Base-by-base conservation (phyloP, 2,329 filamentous ascomycete genomes). In the Aspergillus tamarii region DNA sequence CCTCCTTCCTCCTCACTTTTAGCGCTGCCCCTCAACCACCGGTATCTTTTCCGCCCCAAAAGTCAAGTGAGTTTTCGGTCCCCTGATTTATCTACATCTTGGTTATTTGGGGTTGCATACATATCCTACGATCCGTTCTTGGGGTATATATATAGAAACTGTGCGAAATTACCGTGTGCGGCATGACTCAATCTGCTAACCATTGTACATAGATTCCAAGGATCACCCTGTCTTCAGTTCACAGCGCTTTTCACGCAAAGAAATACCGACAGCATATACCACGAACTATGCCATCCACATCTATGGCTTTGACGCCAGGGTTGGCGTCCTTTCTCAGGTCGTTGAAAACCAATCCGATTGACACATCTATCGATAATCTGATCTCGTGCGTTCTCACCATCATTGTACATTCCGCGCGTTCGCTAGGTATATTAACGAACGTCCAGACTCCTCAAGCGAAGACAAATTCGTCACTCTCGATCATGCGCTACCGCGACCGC, bases 401-500 rank as follows among this genome's bases (percentile, higher is more conserved):
- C 7, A n/a, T 41, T 8, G 3, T n/a, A n/a, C 39, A 41, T n/a
- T 6, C n/a, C 39, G 39, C 39, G n/a, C 16, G 4, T n/a, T n/a
- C 39, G 39, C 19, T 26, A 30, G 59, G 54, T 46, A 57, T 62
- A 61, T 70, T 70, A 61, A 72, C 64, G 63, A 61, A 54, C 36
- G 19, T 50, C 30, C 71, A 95, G 92, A 59, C 88, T 97, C 23
- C 86, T 99, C 68, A 97, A 97, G 80, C 86, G 94, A 76, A 86
- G 94, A 71, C 94, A 98, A 76, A 96, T 99, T 73, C 88, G 87
- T 66, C 92, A 92, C 69, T 92, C 94, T 54, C 89, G 95, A 77
- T 88, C 91, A 77, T 97, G 94, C 80, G 95, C 95, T 62, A 88
- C 95, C 64, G 94, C 94, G 65, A 98, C 94, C 3, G 92, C 94